Conservation (phyloP, 2,329 filamentous ascomycete genomes). For the Dryadomyces sulphureus region DNA sequence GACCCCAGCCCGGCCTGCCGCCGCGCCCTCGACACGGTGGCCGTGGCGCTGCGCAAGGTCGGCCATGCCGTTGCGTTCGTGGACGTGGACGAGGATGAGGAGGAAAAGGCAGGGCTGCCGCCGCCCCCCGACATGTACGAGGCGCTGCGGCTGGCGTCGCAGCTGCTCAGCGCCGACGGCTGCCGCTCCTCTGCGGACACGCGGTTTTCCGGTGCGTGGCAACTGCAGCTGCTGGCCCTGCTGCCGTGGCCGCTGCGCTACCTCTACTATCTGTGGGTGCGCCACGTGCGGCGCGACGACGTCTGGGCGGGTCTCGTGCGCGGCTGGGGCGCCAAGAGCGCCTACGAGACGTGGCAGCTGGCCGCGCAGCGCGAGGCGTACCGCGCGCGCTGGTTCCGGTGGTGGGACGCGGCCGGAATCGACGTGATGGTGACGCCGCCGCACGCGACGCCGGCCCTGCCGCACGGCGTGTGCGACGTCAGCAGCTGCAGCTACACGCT, state of each 20-base stretch:
- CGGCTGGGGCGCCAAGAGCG: constrained; percentile 59
- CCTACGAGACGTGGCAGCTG: constrained; percentile 69
- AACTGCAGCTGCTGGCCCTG: constrained; percentile 57
- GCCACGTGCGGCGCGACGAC: constrained; percentile 60
- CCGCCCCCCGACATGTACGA: constrained; percentile 51
- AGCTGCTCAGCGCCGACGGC: constrained; percentile 74
- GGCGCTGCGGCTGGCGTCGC: constrained; percentile 60
- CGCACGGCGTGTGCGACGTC: constrained; percentile 73
- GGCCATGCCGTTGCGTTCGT: constrained; percentile 61
- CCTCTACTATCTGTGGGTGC: constrained; percentile 81
- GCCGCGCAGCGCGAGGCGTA: constrained; percentile 65
- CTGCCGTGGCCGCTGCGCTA: constrained; percentile 64
- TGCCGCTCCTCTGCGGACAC: constrained; percentile 65
- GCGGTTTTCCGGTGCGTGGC: constrained; percentile 63
- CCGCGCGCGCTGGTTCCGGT: constrained; percentile 65
- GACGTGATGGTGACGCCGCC: constrained; percentile 75
- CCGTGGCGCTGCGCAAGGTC: constrained; percentile 49
- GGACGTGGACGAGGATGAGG: constrained; percentile 27
- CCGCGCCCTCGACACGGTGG: constrained; percentile 58
- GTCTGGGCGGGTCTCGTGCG: constrained; percentile 67
- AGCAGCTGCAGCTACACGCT: constrained; percentile 89
- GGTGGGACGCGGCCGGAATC: constrained; percentile 60
- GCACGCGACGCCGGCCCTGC: constrained; percentile 80
- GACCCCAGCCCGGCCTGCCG: constrained; percentile 74
- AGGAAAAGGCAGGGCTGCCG: too few species aligned